Base-by-base conservation (phyloP, 768 basidiomycete genomes). In the Galerina marginata region DNA sequence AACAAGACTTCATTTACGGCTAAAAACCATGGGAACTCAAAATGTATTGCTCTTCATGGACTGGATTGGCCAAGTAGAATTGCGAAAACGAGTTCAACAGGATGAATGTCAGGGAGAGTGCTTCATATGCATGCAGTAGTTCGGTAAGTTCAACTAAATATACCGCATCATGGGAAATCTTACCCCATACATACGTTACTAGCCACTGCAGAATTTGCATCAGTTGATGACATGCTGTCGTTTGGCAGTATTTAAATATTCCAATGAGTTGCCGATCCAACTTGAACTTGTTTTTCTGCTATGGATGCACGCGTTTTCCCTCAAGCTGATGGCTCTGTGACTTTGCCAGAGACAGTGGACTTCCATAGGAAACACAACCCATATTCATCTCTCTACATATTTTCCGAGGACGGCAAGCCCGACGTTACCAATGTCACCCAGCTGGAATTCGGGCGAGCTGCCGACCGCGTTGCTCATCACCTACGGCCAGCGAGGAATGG, bases 371-470 rank as follows among this genome's bases (percentile, higher is more conserved):
- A 68, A 36, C 65, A 74, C 47, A 79, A 79, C 50, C 67, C 79
- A 0, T 46, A 66, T 2, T 62, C 60, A 4, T 65, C 75, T 4
- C 56, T 74, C 9, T 81, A 68, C 39, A 62, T 70, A 6, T 83
- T 74, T 38, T 39, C 70, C 7, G 69, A 72, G 16, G 60, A 63
- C 14, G 57, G 55, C 0, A 59, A 43, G 26, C 45, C 68, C 9
- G 56, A 62, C 11, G 48, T 69, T 4, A 69, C 70, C 7, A 53
- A 65, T 16, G 73, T 84, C 16, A 73, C 78, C 6, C 73, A 74
- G 52, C 61, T 80, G 2, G 80, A 84, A 53, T 83, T 83, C 64
- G 75, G 74, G n/a, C 75, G 76, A 11, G 83, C 82, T 12, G 73
- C 72, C 25, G 77, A 83, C 51, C 74, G 81, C 7, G 68, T 77